Evolutionary conservation across 495 filamentous ascomycete genomes (phyloP).

Genomic region (Penicillium steckii): DNA sequence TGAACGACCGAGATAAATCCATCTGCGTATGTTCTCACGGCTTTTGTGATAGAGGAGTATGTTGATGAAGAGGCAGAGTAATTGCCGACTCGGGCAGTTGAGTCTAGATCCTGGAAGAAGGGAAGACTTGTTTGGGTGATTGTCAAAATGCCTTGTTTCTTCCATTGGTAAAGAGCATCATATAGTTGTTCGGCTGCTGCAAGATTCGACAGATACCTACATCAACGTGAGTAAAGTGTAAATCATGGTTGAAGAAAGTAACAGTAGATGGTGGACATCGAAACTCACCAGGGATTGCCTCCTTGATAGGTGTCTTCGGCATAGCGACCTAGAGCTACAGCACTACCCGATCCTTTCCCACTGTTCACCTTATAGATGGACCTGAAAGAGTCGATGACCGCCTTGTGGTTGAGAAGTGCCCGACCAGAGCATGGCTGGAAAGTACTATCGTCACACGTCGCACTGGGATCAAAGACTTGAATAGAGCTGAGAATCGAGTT

Average conservation of each 20-base stretch:
- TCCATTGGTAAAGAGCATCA: constrained; percentile 51
- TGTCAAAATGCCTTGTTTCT: constrained; percentile 38
- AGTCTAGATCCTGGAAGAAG: constrained; percentile 44
- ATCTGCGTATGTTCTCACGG: constrained; percentile 49
- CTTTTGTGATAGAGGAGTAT: constrained; percentile 39
- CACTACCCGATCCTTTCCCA: constrained; percentile 40
- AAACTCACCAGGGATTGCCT: constrained; percentile 55
- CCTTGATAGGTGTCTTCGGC: constrained; percentile 66
- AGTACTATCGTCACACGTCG: constrained; percentile 46
- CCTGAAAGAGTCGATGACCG: constrained; percentile 51
- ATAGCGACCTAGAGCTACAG: constrained; percentile 67
- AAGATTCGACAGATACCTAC: constrained; percentile 37
- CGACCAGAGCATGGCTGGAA: constrained; percentile 51
- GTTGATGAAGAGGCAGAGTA: constrained; percentile 32
- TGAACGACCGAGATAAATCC: constrained; percentile 47
- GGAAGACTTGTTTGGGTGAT: constrained; percentile 40
- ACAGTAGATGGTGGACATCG: background rate
- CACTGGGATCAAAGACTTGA: constrained; percentile 46
- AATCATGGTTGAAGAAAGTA: background rate
- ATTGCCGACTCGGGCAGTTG: constrained; percentile 37
- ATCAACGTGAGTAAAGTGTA: background rate
- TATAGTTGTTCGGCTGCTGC: constrained; percentile 42
- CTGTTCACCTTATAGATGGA: constrained; percentile 42
- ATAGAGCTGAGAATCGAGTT: constrained; percentile 48
- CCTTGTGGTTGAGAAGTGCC: constrained; percentile 51